Evolutionary conservation across 176 grass and related monocot genomes (phyloP), one percentile per base, ranked within the genome.

Genomic region (Zea luxurians): DNA sequence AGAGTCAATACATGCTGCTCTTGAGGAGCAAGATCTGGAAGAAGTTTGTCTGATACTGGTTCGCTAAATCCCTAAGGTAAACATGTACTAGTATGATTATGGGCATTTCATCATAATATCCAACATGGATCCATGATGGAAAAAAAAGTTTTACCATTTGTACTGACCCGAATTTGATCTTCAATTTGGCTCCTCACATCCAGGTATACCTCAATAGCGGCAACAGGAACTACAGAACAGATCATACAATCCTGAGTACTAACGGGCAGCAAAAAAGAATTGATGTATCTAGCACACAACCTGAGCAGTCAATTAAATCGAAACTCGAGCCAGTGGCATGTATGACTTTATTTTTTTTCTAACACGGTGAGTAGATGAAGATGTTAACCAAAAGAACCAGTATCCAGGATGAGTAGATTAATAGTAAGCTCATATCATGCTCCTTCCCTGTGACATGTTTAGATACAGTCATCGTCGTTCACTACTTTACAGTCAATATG

Each of bases 41-140:
- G 96, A 75, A 99, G 92, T 79, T 99, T 99, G 63, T 99, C 92
- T 65, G 96, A 99, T 82, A 90, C 92, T 78, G 96, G 96, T 87
- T 99, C 96, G 7, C 83, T 92, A 92, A 99, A 99, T 42, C 81
- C 90, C 96, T 99, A 48, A 46, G 68, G n/a, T 64, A 79, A 78
- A 16, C 20, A 78, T 40, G 18, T 20, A 57, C 58, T 66, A 73
- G 54, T 58, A 79, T 80, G 7, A 83, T 34, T 18, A 66, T 78
- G 52, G 10, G 27, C 16, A 79, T 59, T 75, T 52, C 35, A 77
- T 76, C n/a, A 20, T 59, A 77, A 80, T 70, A 87, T 68, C 37
- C 40, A 75, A 83, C 13, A 80, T 80, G 34, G 35, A 75, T 36
- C 37, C 40, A 71, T 13, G 2, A 61, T 81, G 7, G 37, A 70